Conservation (phyloP, 2,329 filamentous ascomycete genomes). For the Microcyclospora pomicola region DNA sequence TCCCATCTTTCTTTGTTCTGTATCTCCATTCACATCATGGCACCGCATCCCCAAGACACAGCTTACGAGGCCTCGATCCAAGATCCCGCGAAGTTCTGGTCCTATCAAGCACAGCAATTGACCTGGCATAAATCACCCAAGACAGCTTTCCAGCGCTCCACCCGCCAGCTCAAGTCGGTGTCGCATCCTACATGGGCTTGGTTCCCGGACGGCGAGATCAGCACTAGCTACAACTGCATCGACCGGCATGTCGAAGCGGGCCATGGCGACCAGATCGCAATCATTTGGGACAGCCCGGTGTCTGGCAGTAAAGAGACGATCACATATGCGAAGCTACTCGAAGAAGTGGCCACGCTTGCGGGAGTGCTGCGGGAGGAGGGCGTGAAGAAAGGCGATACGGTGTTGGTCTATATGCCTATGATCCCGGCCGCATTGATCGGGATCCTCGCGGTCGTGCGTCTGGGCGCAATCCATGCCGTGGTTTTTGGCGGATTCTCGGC, state of each 20-base stretch:
- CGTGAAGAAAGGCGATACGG: constrained; percentile 69
- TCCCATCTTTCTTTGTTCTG: not conserved
- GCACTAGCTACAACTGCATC: constrained; percentile 81
- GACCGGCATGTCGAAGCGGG: constrained; percentile 76
- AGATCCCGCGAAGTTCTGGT: constrained; percentile 25
- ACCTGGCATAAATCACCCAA: constrained; percentile 69
- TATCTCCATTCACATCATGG: constrained; percentile 4
- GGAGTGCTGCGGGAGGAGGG: constrained; percentile 72
- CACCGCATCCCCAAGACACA: constrained; percentile 22
- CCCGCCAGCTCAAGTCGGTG: constrained; percentile 48
- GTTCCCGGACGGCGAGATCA: constrained; percentile 82
- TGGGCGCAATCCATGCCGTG: constrained; percentile 80
- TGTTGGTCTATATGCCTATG: constrained; percentile 96
- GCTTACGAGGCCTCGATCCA: constrained; percentile 21
- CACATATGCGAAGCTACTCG: constrained; percentile 61
- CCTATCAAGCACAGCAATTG: constrained; percentile 47
- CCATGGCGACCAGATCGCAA: constrained; percentile 58
- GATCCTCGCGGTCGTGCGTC: constrained; percentile 64
- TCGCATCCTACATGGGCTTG: constrained; percentile 70
- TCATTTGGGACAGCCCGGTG: constrained; percentile 81
- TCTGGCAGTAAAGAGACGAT: constrained; percentile 56
- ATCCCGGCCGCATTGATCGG: constrained; percentile 79
- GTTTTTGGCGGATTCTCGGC: constrained; percentile 90
- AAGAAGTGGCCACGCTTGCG: constrained; percentile 69
- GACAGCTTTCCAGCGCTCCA: constrained; percentile 43